Evolutionary conservation across 805 yeast genomes (phyloP).

Genomic region (Sugiyamaella americana): DNA sequence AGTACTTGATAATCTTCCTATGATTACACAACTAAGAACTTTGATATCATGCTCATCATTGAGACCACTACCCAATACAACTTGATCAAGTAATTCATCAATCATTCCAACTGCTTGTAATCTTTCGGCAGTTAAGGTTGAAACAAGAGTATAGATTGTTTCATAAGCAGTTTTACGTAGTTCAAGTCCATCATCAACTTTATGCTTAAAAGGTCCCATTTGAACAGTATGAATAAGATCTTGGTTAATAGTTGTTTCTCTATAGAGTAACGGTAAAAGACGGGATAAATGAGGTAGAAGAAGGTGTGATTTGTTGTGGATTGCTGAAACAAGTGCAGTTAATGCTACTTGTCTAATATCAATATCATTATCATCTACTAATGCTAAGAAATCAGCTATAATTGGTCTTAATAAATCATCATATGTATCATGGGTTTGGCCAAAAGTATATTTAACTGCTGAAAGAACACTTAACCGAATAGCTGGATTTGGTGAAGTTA

Average conservation of each 20-base stretch:
- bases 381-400: slow-evolving; percentile 24
- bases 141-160: slow-evolving; percentile 49
- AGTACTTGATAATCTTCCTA: slow-evolving; percentile 35
- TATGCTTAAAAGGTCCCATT: slow-evolving; percentile 84
- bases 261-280: slow-evolving; percentile 46
- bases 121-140: slow-evolving; percentile 25
- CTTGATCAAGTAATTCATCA: slow-evolving; percentile 35
- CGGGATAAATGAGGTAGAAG: slow-evolving; percentile 41
- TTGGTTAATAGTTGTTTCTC: slow-evolving; percentile 49
- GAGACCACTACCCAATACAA: slow-evolving; percentile 42
- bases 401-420: slow-evolving; percentile 25
- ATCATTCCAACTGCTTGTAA: slow-evolving; percentile 27
- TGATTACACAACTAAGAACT: slow-evolving; percentile 45
- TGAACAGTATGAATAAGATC: slow-evolving; percentile 59
- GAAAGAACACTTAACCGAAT: slow-evolving; percentile 30
- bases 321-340: slow-evolving; percentile 51
- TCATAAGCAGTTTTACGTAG: slow-evolving; percentile 69
- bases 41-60: slow-evolving; percentile 63
- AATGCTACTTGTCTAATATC: slow-evolving; percentile 57
- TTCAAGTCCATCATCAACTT: slow-evolving; percentile 70
- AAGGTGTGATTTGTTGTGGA: slow-evolving; percentile 48
- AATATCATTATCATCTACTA: slow-evolving; percentile 36
- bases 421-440: slow-evolving; percentile 24
- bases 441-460: slow-evolving; percentile 35
- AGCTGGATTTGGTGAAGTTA: slow-evolving; percentile 20